phyloP scores from a whole-genome alignment of 2,329 filamentous ascomycete species.

The Exophiala sp. region DNA sequence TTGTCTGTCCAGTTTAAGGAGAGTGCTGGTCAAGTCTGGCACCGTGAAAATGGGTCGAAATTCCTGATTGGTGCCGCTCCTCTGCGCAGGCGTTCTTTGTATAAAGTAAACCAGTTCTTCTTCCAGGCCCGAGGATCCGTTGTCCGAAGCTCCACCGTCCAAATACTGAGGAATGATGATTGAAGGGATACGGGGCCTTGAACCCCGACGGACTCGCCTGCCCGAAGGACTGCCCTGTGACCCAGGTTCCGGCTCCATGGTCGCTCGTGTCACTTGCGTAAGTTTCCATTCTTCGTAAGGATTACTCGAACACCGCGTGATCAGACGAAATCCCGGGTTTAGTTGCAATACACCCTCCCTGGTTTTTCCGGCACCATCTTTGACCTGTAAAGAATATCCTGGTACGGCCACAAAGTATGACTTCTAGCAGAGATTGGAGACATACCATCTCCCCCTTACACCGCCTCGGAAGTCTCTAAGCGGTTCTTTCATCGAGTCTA shows the following conservation, averaged over 20 bases:
- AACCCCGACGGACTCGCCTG: background rate
- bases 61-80: constrained; percentile 10
- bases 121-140: constrained; percentile 1
- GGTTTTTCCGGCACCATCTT: too few species aligned
- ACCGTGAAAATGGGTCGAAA: constrained; percentile 9
- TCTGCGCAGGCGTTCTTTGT: constrained; percentile 6
- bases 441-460: too few species aligned
- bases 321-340: too few species aligned
- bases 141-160: constrained; percentile 5
- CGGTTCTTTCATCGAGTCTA: too few species aligned
- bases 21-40: constrained; percentile 4
- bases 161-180: background rate
- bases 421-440: too few species aligned
- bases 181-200: background rate
- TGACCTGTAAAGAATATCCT: too few species aligned
- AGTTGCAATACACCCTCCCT: too few species aligned
- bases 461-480: too few species aligned
- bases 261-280: background rate
- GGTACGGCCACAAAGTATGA: too few species aligned
- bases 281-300: too few species aligned
- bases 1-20: too few species aligned
- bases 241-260: background rate
- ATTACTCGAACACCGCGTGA: too few species aligned
- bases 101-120: background rate
- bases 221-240: background rate